Evolutionary conservation across 2,329 filamentous ascomycete species (phyloP), one percentile per base, ranked within the genome.

Genomic region (Colletotrichum acutatum): DNA sequence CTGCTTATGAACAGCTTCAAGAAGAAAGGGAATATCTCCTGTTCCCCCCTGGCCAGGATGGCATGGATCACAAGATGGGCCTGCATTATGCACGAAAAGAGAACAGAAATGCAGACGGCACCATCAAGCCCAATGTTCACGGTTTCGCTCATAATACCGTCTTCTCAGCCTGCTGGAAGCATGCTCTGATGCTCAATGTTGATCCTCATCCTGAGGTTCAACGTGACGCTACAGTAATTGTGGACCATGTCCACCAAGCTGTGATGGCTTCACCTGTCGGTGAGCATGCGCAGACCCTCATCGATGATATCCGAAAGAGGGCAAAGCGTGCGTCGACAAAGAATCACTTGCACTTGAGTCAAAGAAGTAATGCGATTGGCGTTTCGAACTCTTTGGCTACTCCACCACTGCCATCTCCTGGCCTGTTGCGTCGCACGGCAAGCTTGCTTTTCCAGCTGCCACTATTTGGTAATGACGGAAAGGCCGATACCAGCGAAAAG

Each of bases 181-280:
- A 98, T 78, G 88, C 97, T 56, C 86, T 98, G 72, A 94, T 97
- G 74, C 88, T 98, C 81, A 96, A 95, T 57, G 94, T 97, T 22
- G 97, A 99, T 79, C 96, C 97, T 53, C 95, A 98, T 79, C 95
- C 96, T 1, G 96, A 98, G 79, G 94, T 98, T 42, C 94, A 97
- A 75, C 90, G 93, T 76, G 94, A 97, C 80, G 96, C 95, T 11
- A 92, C 91, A 6, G 88, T 93, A n/a, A 91, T 98, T 57, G 90
- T 97, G 34, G 97, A 99, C 81, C 94, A 93, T 78, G 89, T 98
- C 30, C 92, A 98, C 79, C 89, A 93, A 63, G 89, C 91, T 0
- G 86, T 99, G 14, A 84, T 98, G 6, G 90, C 93, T 63, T 98
- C 96, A 0, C 89, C 92, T 1, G 87, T 98, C 58, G 93, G 93